Conservation (phyloP, 1,284 basidiomycete genomes). For the Trametes polyzona region DNA sequence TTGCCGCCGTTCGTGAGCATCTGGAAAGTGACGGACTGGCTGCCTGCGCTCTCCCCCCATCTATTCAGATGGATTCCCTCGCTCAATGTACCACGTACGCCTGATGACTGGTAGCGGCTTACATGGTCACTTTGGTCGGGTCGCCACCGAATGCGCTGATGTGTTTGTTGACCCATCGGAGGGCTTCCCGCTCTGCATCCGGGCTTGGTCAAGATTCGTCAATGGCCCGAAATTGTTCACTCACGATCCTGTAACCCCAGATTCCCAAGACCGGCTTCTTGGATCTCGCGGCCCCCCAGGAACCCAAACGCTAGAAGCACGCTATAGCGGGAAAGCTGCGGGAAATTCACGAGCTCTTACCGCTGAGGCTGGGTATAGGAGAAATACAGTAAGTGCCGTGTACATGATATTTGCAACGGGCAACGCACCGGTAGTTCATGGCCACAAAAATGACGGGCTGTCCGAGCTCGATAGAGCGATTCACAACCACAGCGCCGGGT, state of each 20-base stretch:
- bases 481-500: slow-evolving; percentile 30
- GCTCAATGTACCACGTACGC: no score
- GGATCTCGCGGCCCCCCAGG: slow-evolving; percentile 44
- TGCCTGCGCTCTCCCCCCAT: slow-evolving; percentile 47
- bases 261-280: slow-evolving; percentile 55
- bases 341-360: background rate
- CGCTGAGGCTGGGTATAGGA: slow-evolving; percentile 8
- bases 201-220: background rate
- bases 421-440: slow-evolving; percentile 20
- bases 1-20: slow-evolving; percentile 38
- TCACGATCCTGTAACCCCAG: slow-evolving; percentile 57
- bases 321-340: background rate
- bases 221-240: slow-evolving; percentile 22
- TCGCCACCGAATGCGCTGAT: slow-evolving; percentile 67
- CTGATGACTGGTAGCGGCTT: slow-evolving; percentile 24
- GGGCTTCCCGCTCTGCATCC: slow-evolving; percentile 25
- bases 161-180: slow-evolving; percentile 54
- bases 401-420: background rate
- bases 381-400: background rate
- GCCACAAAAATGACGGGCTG: slow-evolving; percentile 28
- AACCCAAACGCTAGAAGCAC: slow-evolving; percentile 20
- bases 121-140: slow-evolving; percentile 59
- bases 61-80: no score
- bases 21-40: slow-evolving; percentile 38
- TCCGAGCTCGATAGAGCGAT: slow-evolving; percentile 41